Evolutionary conservation across 768 basidiomycete species (phyloP), one percentile per base, ranked within the genome.

Genomic region (Agaricus blazei): DNA sequence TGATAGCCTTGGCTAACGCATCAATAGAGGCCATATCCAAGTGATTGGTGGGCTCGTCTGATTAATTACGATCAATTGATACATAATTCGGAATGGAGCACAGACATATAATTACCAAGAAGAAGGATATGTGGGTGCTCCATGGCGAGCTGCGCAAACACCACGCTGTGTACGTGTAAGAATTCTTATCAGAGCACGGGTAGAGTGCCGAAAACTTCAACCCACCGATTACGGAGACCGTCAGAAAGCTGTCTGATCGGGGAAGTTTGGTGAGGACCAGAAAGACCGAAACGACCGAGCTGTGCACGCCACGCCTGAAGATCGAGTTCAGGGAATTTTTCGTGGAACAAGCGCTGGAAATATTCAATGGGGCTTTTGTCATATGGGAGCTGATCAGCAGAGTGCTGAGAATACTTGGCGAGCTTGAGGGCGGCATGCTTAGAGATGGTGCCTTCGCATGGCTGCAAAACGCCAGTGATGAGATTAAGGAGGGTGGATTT

Each of bases 11-110:
- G 6, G 97, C 97, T 47, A 99, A 83, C 1, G 97, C 96, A 68
- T 98, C 96, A 69, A 99, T 99, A 28, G 93, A 95, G 61, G 83
- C 87, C 96, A 97, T 96, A 69, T 97, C 94, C 80, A 97, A 82
- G 72, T 98, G 94, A 69, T 97, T 98, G 40, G 94, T 98, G 49
- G 95, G 93, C 71, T 96, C 93, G 69, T 95, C 93, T 84, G 59
- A 46, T 19, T 3, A 65, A 52, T 38, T 11, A 58, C 38, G 26
- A 50, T 50, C 36, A 49, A 43, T n/a, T 19, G 19, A 19, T 19
- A 19, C 19, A 14, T 42, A 37, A 37, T 36, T n/a, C 40, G 47
- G 1, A 48, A 46, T 52, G 54, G 49, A 46, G 24, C 14, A 45
- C 12, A 41, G 40, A 15, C 56, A 53, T 44, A 34, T 15, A 72